Conservation (phyloP, 495 filamentous ascomycete species). For the Penicillium egyptiacum region DNA sequence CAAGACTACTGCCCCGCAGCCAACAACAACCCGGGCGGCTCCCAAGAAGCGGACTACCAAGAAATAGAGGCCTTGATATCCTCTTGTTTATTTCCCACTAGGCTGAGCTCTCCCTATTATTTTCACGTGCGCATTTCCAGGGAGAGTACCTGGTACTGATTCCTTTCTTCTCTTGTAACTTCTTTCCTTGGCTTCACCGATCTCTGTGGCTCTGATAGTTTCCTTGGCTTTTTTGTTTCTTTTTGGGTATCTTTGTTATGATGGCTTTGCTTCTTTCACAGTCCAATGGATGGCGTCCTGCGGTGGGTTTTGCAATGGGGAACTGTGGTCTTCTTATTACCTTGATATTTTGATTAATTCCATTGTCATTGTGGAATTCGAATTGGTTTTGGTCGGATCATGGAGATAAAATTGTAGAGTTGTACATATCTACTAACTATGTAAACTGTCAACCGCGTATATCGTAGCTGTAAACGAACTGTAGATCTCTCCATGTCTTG, state of each 20-base stretch:
- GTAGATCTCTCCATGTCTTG: neutral
- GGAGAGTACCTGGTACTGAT: slow-evolving; percentile 20
- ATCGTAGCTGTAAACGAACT: neutral
- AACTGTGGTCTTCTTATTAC: slow-evolving; percentile 27
- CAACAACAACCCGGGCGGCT: slow-evolving; percentile 51
- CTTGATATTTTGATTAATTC: slow-evolving; percentile 3
- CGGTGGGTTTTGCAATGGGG: slow-evolving; percentile 42
- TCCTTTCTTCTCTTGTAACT: slow-evolving; percentile 33
- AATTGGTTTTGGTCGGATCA: slow-evolving; percentile 12
- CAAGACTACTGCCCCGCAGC: slow-evolving; percentile 57
- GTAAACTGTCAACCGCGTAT: neutral
- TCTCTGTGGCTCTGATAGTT: slow-evolving; percentile 28
- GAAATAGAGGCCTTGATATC: slow-evolving; percentile 38
- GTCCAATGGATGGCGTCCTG: slow-evolving; percentile 46
- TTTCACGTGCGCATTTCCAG: slow-evolving; percentile 34
- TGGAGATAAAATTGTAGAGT: neutral
- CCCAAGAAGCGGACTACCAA: slow-evolving; percentile 62
- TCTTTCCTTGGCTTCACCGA: slow-evolving; percentile 30
- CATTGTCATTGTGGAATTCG: slow-evolving; percentile 15
- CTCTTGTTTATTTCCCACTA: slow-evolving; percentile 21
- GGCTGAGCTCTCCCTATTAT: slow-evolving; percentile 21
- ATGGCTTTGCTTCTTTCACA: slow-evolving; percentile 32
- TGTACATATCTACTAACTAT: neutral
- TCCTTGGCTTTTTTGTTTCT: slow-evolving; percentile 27
- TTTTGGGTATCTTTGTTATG: slow-evolving; percentile 39